These are phyloP conservation scores for Corylus avellana DNA, from an alignment of 306 rosid genomes.

Conservation along the genomic window DNA sequence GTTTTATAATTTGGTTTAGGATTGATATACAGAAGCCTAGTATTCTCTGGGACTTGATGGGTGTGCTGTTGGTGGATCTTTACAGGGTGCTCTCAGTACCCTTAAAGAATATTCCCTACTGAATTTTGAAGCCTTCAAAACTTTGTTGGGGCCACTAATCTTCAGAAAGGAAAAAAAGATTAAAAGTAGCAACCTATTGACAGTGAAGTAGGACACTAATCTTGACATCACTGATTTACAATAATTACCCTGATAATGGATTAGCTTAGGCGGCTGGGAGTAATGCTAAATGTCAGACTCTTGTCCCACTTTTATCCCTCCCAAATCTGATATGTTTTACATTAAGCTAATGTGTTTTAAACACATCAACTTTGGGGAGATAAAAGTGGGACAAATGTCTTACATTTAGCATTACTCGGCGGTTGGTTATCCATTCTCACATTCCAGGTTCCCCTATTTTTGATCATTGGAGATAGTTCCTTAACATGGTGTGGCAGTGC, in stretches of 20 bases:
- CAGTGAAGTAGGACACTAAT: neutral
- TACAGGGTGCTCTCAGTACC: no score
- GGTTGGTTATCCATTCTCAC: neutral
- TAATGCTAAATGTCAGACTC: no score
- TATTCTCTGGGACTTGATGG: neutral
- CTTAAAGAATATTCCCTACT: no score
- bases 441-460: neutral
- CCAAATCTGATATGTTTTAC: no score
- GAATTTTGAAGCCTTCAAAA: no score
- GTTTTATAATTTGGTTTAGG: neutral
- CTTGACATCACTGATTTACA: no score
- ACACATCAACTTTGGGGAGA: no score
- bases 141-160: no score
- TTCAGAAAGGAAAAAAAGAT: neutral
- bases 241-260: neutral
- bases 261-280: neutral
- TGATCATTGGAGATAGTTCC: neutral
- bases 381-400: no score
- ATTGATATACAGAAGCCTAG: neutral
- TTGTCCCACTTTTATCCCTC: no score
- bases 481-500: neutral
- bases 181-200: neutral
- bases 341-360: no score
- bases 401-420: neutral
- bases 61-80: neutral